phyloP scores from a whole-genome alignment of 257 asterid species.

The Nicotiana tomentosiformis region DNA sequence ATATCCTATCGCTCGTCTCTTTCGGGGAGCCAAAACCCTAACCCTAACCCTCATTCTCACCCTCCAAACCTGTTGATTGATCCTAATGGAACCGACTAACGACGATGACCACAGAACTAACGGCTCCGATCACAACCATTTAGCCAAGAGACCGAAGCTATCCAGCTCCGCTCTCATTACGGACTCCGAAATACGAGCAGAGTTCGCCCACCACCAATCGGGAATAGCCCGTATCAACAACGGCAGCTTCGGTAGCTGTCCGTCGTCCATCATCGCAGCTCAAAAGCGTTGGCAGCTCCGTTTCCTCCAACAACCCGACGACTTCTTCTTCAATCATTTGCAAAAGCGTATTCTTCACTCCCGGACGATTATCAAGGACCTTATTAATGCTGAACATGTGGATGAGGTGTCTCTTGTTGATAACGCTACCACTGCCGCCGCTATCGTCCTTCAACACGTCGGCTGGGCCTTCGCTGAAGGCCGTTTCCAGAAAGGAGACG shows the following conservation, averaged over 20 bases:
- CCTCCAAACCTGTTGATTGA: slow-evolving; percentile 28
- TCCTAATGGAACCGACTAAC: slow-evolving; percentile 29
- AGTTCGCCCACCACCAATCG: slow-evolving; percentile 67
- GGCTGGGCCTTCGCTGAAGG: slow-evolving; percentile 95
- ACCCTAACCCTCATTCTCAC: slow-evolving; percentile 16
- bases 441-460: slow-evolving; percentile 84
- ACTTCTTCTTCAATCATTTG: slow-evolving; percentile 75
- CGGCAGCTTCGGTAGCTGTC: slow-evolving; percentile 96
- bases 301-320: slow-evolving; percentile 87
- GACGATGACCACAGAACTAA: slow-evolving; percentile 33
- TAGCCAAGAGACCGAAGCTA: slow-evolving; percentile 55
- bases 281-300: slow-evolving; percentile 84
- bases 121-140: slow-evolving; percentile 32
- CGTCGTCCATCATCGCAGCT: slow-evolving; percentile 79
- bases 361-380: slow-evolving; percentile 60
- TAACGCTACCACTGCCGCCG: slow-evolving; percentile 96
- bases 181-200: slow-evolving; percentile 54
- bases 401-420: slow-evolving; percentile 92
- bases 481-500: slow-evolving; percentile 80
- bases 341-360: slow-evolving; percentile 67
- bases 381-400: slow-evolving; percentile 81
- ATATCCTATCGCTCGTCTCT: background rate
- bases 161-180: slow-evolving; percentile 37
- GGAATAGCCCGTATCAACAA: slow-evolving; percentile 79
- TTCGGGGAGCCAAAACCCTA: slow-evolving; percentile 29